These are phyloP conservation scores for Phytopythium oedochilum DNA, from an alignment of 352 stramenopile genomes.

Conservation along the genomic window DNA sequence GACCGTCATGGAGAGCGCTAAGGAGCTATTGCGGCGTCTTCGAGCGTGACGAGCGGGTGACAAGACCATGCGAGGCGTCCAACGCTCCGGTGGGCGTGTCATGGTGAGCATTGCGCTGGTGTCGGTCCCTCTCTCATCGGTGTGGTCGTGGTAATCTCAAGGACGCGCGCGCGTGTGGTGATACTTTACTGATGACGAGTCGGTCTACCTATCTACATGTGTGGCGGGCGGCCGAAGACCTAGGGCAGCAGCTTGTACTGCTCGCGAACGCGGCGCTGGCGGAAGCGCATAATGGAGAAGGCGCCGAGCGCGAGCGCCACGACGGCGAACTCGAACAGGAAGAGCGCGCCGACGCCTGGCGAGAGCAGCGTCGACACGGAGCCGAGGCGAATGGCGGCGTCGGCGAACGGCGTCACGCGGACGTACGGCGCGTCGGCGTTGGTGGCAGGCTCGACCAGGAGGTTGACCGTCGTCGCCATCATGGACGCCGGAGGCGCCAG, in stretches of 20 bases:
- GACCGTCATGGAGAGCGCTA: conserved; percentile 1
- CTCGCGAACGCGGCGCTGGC: conserved; percentile 2
- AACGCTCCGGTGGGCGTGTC: not conserved
- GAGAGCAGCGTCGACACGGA: conserved; percentile 2
- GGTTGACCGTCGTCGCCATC: not conserved
- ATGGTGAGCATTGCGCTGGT: not conserved
- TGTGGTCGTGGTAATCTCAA: not conserved
- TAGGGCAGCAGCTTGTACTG: not conserved
- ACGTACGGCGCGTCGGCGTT: not conserved
- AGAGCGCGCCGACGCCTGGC: not conserved
- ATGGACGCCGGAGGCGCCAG: not conserved
- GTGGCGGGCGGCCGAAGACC: not conserved
- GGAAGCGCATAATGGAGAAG: conserved; percentile 1
- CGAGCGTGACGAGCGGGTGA: not conserved
- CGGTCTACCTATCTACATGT: not conserved
- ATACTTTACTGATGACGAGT: not conserved
- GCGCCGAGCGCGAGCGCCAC: conserved; percentile 1
- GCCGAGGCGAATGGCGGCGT: not conserved
- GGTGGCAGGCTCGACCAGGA: not conserved
- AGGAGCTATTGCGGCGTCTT: conserved; percentile 1
- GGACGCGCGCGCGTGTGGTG: too few relatives aligned
- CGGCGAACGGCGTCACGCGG: not conserved
- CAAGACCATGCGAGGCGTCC: not conserved
- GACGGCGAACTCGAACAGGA: conserved; percentile 4
- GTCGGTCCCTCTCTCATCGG: too few relatives aligned